Percentiles rank a stretch among this genome's conserved stretches.
Evolutionary conservation across 495 filamentous ascomycete genomes (phyloP).

Genomic region (Evansstolkia leycettana): DNA sequence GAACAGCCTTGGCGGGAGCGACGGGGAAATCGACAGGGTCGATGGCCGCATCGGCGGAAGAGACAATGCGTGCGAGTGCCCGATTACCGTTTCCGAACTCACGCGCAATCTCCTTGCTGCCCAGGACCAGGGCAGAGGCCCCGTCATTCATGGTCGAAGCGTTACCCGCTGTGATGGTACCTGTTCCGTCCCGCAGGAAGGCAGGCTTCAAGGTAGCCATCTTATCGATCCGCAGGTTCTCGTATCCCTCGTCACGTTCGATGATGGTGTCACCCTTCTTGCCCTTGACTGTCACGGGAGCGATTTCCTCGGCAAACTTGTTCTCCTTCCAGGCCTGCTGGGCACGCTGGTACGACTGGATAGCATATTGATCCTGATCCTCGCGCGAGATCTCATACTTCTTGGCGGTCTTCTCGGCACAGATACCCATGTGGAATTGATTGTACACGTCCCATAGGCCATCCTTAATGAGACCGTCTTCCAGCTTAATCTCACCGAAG

Average conservation of each 20-base stretch:
- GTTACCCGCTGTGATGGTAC: slow-evolving; percentile 91
- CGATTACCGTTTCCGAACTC: slow-evolving; percentile 60
- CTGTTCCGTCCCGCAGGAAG: slow-evolving; percentile 70
- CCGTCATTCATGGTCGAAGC: slow-evolving; percentile 89
- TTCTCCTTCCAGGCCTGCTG: slow-evolving; percentile 79
- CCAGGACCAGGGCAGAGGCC: slow-evolving; percentile 80
- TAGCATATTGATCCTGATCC: slow-evolving; percentile 82
- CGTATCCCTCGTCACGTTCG: slow-evolving; percentile 75
- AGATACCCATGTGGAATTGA: slow-evolving; percentile 94
- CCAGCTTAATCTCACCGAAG: slow-evolving; percentile 74
- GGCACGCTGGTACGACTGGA: slow-evolving; percentile 73
- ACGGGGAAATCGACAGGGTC: slow-evolving; percentile 94
- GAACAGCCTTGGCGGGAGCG: slow-evolving; percentile 84
- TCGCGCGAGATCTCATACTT: slow-evolving; percentile 69
- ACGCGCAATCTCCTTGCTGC: slow-evolving; percentile 59
- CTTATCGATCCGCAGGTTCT: slow-evolving; percentile 74
- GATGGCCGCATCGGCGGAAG: slow-evolving; percentile 80
- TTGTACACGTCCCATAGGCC: slow-evolving; percentile 96
- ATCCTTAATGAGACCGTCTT: slow-evolving; percentile 91
- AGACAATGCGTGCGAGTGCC: slow-evolving; percentile 73
- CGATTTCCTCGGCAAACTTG: slow-evolving; percentile 76
- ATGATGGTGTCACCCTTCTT: slow-evolving; percentile 76
- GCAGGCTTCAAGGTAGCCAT: slow-evolving; percentile 79
- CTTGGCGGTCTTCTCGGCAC: slow-evolving; percentile 91
- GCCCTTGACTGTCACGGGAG: slow-evolving; percentile 67